Conservation (phyloP, 768 basidiomycete genomes). For the Trametes cubensis region DNA sequence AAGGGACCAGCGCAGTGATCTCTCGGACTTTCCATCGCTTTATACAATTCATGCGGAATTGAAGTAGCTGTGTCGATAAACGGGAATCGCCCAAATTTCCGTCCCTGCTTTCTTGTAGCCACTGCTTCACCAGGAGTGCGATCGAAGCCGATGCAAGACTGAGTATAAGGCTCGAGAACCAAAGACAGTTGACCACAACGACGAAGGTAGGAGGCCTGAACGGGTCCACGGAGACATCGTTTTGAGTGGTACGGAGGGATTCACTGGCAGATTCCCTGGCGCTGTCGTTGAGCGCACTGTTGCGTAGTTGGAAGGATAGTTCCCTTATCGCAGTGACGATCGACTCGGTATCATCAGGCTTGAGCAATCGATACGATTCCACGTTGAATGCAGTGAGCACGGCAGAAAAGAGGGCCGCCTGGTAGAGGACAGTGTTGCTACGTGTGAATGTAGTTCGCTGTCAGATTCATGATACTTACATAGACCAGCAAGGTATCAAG, state of each 20-base stretch:
- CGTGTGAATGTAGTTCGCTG: too few species aligned
- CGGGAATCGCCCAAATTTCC: too few species aligned
- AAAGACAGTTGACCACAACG: constrained; percentile 29
- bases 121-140: constrained; percentile 33
- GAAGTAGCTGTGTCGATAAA: too few species aligned
- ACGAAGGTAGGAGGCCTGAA: neutral
- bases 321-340: too few species aligned
- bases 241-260: too few species aligned
- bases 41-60: too few species aligned
- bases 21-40: constrained; percentile 25
- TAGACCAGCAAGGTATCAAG: constrained; percentile 1
- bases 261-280: too few species aligned
- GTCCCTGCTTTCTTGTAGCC: too few species aligned
- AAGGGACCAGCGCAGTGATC: constrained; percentile 23
- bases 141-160: constrained; percentile 31
- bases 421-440: neutral
- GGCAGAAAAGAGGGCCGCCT: constrained; percentile 34
- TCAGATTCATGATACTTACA: too few species aligned
- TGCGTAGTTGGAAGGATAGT: too few species aligned
- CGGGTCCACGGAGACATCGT: neutral
- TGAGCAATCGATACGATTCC: constrained; percentile 23
- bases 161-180: constrained; percentile 29
- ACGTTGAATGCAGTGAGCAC: constrained; percentile 29
- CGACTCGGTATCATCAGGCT: constrained; percentile 1
- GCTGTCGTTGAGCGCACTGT: too few species aligned